phyloP scores from a whole-genome alignment of 2,329 filamentous ascomycete genomes.

The Chrysoporthe deuterocubensis region DNA sequence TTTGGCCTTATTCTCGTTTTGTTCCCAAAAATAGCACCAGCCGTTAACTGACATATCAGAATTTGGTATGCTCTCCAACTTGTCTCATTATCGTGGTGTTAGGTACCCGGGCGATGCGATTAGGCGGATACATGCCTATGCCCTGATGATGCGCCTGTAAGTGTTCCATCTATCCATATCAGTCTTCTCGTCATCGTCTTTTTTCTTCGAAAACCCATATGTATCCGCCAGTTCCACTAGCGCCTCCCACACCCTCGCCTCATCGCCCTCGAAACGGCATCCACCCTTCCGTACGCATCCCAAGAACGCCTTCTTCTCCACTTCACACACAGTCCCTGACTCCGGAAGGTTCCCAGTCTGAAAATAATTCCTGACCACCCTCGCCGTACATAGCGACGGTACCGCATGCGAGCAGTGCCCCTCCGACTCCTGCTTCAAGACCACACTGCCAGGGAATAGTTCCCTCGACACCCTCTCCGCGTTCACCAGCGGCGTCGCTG shows the following conservation, averaged over 20 bases:
- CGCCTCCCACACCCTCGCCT: constrained; percentile 11
- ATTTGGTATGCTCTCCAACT: no score
- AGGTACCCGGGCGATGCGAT: background rate
- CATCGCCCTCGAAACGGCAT: constrained; percentile 7
- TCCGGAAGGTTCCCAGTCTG: constrained; percentile 11
- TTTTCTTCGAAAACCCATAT: constrained; percentile 12
- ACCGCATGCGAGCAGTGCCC: constrained; percentile 15
- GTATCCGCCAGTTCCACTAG: constrained; percentile 17
- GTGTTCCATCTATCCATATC: background rate
- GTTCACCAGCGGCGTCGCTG: constrained; percentile 8
- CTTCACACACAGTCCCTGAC: constrained; percentile 2
- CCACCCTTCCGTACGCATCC: constrained; percentile 10
- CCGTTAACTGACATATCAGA: no score
- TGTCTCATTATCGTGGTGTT: no score
- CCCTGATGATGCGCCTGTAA: background rate
- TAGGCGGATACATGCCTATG: background rate
- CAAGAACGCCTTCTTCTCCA: constrained; percentile 14
- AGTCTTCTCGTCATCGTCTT: constrained; percentile 6
- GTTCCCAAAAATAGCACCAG: no score
- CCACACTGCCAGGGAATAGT: constrained; percentile 12
- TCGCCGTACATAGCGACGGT: constrained; percentile 17
- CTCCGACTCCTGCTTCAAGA: constrained; percentile 17
- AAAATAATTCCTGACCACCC: constrained; percentile 7
- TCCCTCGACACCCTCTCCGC: background rate
- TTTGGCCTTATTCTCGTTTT: no score